Percentiles rank a stretch among this genome's conserved stretches.
Evolutionary conservation across 768 basidiomycete genomes (phyloP).

Genomic region (Mycena albidolilacea): DNA sequence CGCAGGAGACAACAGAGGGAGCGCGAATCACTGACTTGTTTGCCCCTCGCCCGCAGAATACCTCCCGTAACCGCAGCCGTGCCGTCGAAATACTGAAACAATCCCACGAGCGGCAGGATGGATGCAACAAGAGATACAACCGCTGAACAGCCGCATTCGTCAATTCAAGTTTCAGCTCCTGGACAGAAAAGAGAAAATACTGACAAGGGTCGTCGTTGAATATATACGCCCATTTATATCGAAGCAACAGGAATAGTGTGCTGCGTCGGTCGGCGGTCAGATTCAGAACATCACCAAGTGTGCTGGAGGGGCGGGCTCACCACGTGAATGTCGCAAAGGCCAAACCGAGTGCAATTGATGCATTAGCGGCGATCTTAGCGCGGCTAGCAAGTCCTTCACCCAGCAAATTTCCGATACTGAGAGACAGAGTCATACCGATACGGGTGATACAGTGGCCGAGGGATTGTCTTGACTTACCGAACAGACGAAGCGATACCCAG

Average conservation of each 20-base stretch:
- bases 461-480: neutral
- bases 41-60: neutral
- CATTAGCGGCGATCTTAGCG: neutral
- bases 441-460: neutral
- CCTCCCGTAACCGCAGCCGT: neutral
- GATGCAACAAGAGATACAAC: neutral
- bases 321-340: neutral
- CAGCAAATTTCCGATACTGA: constrained; percentile 6
- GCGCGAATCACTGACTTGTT: neutral
- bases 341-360: neutral
- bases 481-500: neutral
- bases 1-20: neutral
- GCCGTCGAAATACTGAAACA: constrained; percentile 12
- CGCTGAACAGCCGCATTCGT: neutral
- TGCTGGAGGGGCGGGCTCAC: neutral
- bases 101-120: neutral
- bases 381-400: neutral
- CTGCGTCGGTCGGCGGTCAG: neutral
- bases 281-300: neutral
- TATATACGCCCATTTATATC: neutral
- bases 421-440: too few relatives aligned
- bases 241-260: neutral
- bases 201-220: constrained; percentile 6
- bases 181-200: neutral
- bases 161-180: neutral